Evolutionary conservation across 129 eudicot species (phyloP), one percentile per base, ranked within the genome.

Genomic region (Solidago caesia): DNA sequence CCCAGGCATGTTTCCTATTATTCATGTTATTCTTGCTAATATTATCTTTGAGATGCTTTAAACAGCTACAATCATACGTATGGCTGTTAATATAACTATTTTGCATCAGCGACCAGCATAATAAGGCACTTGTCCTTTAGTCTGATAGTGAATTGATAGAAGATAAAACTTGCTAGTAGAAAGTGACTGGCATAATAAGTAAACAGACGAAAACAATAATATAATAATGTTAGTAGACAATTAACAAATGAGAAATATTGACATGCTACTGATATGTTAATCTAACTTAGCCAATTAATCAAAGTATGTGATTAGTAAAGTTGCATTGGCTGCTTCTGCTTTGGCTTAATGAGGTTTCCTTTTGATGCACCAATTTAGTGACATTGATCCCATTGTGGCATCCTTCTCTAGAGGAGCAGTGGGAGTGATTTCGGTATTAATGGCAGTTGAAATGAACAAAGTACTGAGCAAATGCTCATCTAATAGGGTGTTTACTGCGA

Each of bases 341-440:
- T 70, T 41, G 13, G 55, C 55, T 78, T 5, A 63, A 4, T 48
- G 42, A 25, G 67, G 33, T 47, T 39, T 74, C 11, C 4, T 52
- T 68, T 73, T 76, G 12, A 39, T 85, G 77, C 60, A 67, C n/a
- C n/a, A n/a, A n/a, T n/a, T n/a, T n/a, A n/a, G n/a, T n/a, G n/a
- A n/a, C n/a, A n/a, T n/a, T n/a, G n/a, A 94, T 79, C 99, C 99
- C 4, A 94, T 94, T n/a, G 99, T 94, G 81, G 99, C 97, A 71
- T 94, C 99, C 6, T 94, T 90, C 82, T 90, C 99, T 62, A 97
- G 97, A 39, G 99, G 99, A 84, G 99, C 99, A 60, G 97, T 94
- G 80, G 99, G 99, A 15, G 99, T 94, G 79, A 94, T 94, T 80
- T 94, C 99, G 56, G 97, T 97, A 9, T 82, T 94, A 83, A 94